Evolutionary conservation across 495 filamentous ascomycete species (phyloP), one percentile per base, ranked within the genome.

Genomic region (Aspergillus asperescens): DNA sequence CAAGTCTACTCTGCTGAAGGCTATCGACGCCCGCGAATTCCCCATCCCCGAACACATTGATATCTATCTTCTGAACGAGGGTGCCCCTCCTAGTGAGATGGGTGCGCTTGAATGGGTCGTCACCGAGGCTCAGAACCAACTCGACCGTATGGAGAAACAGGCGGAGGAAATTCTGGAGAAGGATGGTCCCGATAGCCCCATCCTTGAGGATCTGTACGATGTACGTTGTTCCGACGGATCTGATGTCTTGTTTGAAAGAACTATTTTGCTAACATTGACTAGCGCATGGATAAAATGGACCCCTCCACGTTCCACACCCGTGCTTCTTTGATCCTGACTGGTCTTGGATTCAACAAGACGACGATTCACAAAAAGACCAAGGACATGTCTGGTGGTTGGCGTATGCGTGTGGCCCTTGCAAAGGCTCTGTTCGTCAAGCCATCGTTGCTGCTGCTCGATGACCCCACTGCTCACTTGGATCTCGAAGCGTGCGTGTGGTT

Each of bases 371-470:
- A 99, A 81, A 94, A 89, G 81, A 99, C 93, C 56, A 99, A 96
- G 82, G 93, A 99, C 64, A 99, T 99, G 93, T 99, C 93, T 58
- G 93, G 93, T 86, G 93, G 93, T 56, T 99, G 93, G 93, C 83
- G 94, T 76, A 99, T 99, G 93, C 88, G 93, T 80, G 93, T 99
- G 24, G 93, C 93, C 27, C 82, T 99, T 34, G 93, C 79, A 62
- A 99, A 97, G 79, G 94, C 93, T 24, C 85, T 99, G 41, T 99
- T 99, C 78, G 92, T 99, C 70, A 94, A 92, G 80, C 93, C 93
- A 19, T 91, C 89, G 6, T 78, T 99, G 31, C 82, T 99, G 15
- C 81, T 99, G 40, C 90, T 99, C 56, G 93, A 99, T 69, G 93
- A 99, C 77, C 93, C 93, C 15, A 99, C 93, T 25, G 93, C 93